Conservation (phyloP, 1,139 yeast species). For the Lodderomyces jiufengensis region DNA sequence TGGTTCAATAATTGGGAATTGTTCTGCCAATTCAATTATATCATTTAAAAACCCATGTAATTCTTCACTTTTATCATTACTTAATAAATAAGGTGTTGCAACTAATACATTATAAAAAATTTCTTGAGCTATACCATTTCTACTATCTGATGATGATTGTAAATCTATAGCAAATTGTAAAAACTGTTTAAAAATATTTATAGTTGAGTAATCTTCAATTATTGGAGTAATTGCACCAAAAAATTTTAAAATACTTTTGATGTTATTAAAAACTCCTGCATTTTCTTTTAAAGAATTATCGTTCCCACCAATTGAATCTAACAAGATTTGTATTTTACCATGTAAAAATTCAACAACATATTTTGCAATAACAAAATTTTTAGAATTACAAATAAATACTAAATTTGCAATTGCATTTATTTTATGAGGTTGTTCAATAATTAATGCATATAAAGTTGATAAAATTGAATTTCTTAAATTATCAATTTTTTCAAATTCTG, state of each 20-base stretch:
- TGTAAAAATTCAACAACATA: slow-evolving; percentile 69
- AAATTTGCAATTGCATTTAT: slow-evolving; percentile 68
- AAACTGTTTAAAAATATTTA: slow-evolving; percentile 51
- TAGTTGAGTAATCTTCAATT: slow-evolving; percentile 49
- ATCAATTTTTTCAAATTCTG: slow-evolving; percentile 66
- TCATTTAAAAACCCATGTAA: slow-evolving; percentile 38
- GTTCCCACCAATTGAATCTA: slow-evolving; percentile 27
- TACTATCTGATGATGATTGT: slow-evolving; percentile 37
- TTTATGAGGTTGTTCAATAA: slow-evolving; percentile 89
- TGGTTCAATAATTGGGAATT: slow-evolving; percentile 27
- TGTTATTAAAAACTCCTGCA: slow-evolving; percentile 67
- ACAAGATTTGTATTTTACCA: slow-evolving; percentile 52
- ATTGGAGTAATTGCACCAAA: slow-evolving; percentile 64
- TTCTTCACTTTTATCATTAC: slow-evolving; percentile 38
- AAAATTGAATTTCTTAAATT: slow-evolving; percentile 58
- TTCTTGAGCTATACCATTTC: slow-evolving; percentile 66
- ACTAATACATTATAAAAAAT: slow-evolving; percentile 61
- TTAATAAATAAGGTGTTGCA: slow-evolving; percentile 65
- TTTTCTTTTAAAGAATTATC: slow-evolving; percentile 25
- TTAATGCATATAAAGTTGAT: slow-evolving; percentile 63
- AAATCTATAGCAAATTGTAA: slow-evolving; percentile 55
- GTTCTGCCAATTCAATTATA: slow-evolving; percentile 43
- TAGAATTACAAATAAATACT: slow-evolving; percentile 63
- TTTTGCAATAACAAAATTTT: slow-evolving; percentile 65
- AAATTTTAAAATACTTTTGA: slow-evolving; percentile 70